Percentiles rank a stretch among this genome's conserved stretches.
These are phyloP conservation scores for Vinca minor DNA, from an alignment of 257 asterid genomes.

Conservation along the genomic window DNA sequence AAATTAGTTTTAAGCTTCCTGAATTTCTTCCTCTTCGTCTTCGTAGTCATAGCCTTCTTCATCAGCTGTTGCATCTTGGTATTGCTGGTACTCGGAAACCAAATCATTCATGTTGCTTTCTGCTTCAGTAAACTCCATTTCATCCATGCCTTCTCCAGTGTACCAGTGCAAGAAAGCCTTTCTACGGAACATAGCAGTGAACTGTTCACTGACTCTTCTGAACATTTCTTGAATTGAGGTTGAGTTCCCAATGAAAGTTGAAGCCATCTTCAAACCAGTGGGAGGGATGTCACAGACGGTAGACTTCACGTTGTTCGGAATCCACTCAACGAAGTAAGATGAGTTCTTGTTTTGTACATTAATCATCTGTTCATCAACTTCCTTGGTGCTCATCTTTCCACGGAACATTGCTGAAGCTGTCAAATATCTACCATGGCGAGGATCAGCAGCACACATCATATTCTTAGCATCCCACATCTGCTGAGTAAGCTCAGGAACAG, in stretches of 20 bases:
- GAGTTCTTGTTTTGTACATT: slow-evolving; percentile 62
- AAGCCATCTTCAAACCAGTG: slow-evolving; percentile 59
- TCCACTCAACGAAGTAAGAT: slow-evolving; percentile 65
- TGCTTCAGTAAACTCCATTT: slow-evolving; percentile 61
- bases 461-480: slow-evolving; percentile 88
- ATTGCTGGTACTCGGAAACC: slow-evolving; percentile 74
- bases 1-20: slow-evolving; percentile 27
- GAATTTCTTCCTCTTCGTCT: slow-evolving; percentile 47
- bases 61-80: slow-evolving; percentile 73
- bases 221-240: slow-evolving; percentile 64
- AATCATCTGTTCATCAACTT: slow-evolving; percentile 62
- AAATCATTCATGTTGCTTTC: slow-evolving; percentile 77
- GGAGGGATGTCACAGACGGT: slow-evolving; percentile 70
- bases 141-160: slow-evolving; percentile 65
- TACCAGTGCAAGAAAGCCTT: slow-evolving; percentile 72
- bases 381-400: slow-evolving; percentile 64
- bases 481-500: slow-evolving; percentile 71
- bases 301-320: slow-evolving; percentile 60
- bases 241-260: slow-evolving; percentile 58
- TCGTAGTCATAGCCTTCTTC: slow-evolving; percentile 60
- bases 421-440: slow-evolving; percentile 57
- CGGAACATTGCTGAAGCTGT: slow-evolving; percentile 62
- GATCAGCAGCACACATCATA: slow-evolving; percentile 79
- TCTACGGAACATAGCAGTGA: slow-evolving; percentile 66
- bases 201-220: slow-evolving; percentile 55